These are phyloP conservation scores for Kalanchoe fedtschenkoi DNA, from an alignment of 164 flowering plant genomes.

Conservation along the genomic window DNA sequence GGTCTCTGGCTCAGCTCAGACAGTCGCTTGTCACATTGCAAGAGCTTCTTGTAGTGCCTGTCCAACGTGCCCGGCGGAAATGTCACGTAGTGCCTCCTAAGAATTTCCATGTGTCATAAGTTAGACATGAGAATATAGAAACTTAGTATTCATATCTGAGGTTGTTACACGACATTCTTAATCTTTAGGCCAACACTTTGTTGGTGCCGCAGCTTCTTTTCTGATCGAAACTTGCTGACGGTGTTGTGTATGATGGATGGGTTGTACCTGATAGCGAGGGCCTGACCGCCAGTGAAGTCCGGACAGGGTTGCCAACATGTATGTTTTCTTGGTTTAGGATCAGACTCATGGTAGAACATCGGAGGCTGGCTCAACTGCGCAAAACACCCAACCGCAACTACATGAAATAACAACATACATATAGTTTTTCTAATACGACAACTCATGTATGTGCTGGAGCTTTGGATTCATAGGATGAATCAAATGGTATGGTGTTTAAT, in stretches of 20 bases:
- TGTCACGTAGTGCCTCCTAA: constrained; percentile 34
- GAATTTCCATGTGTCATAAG: neutral
- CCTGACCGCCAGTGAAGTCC: constrained; percentile 42
- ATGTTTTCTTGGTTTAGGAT: constrained; percentile 39
- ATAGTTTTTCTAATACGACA: neutral
- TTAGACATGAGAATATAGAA: neutral
- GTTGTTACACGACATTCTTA: no score
- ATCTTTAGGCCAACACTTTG: neutral
- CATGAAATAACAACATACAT: neutral
- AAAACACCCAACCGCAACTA: neutral
- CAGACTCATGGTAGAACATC: constrained; percentile 20
- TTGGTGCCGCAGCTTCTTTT: neutral
- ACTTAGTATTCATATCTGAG: neutral
- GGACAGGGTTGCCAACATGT: constrained; percentile 23
- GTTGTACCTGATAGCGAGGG: constrained; percentile 26
- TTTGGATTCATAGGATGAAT: neutral
- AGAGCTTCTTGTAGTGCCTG: constrained; percentile 29
- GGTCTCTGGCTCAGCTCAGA: constrained; percentile 16
- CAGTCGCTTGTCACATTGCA: constrained; percentile 23
- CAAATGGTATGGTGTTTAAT: neutral
- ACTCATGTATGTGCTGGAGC: neutral
- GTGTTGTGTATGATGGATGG: neutral
- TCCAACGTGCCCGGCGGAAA: constrained; percentile 37
- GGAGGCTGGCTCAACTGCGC: constrained; percentile 32
- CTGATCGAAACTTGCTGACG: neutral